These are phyloP conservation scores for Vairimorpha apis DNA, from an alignment of 371 early-diverging fungal species.

Conservation along the genomic window DNA sequence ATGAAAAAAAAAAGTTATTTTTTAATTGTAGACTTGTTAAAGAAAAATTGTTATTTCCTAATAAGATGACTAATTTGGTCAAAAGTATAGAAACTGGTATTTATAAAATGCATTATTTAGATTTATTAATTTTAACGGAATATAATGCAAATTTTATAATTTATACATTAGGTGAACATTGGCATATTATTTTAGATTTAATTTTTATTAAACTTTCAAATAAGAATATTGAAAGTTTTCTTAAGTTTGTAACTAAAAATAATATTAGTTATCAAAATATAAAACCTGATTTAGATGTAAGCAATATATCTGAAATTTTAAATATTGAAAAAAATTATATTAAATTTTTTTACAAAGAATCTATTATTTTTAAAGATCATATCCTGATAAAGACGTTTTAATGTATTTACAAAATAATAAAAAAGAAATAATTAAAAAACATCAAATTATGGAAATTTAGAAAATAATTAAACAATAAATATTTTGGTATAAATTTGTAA, in stretches of 20 bases:
- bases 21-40: not conserved
- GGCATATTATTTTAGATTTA: not conserved
- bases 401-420: not conserved
- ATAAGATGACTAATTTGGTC: not conserved
- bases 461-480: not conserved
- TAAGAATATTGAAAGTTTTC: not conserved
- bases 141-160: conserved; percentile 3
- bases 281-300: not conserved
- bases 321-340: conserved; percentile 2
- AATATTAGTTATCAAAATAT: not conserved
- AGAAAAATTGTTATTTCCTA: not conserved
- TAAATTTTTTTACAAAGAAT: not conserved
- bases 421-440: conserved; percentile 7
- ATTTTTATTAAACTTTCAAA: not conserved
- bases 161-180: not conserved
- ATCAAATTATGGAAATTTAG: not conserved
- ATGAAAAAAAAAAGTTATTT: not conserved
- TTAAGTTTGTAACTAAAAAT: not conserved
- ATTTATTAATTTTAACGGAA: not conserved
- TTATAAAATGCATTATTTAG: not conserved
- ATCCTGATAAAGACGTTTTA: not conserved
- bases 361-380: not conserved
- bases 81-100: not conserved
- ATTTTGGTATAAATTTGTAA: not conserved
- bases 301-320: not conserved